Evolutionary conservation across 73 alveolate species (phyloP).

Genomic region (Stentor roeselii): DNA sequence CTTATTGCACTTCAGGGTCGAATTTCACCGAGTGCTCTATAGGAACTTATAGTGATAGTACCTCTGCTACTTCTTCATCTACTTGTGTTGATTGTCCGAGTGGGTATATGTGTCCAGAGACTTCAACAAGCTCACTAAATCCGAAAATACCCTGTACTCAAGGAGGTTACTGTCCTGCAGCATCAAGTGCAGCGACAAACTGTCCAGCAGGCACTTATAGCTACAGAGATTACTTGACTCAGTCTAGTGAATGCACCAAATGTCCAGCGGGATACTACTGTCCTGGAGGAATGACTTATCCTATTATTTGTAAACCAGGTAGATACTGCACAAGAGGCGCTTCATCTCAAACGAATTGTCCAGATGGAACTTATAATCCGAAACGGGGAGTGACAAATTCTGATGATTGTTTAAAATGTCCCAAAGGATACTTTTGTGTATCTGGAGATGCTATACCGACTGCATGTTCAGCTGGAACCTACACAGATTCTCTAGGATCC

Average conservation of each 20-base stretch:
- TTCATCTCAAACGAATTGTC: constrained; percentile 25
- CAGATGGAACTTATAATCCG: constrained; percentile 36
- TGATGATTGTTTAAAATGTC: constrained; percentile 14
- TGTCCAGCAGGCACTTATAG: constrained; percentile 46
- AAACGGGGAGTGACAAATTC: background rate
- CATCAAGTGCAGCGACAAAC: constrained; percentile 22
- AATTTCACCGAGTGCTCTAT: constrained; percentile 23
- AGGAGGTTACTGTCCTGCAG: constrained; percentile 54
- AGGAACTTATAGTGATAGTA: background rate
- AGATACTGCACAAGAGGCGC: constrained; percentile 44
- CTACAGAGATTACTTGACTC: constrained; percentile 17
- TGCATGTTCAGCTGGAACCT: background rate
- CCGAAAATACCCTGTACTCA: constrained; percentile 35
- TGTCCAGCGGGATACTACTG: constrained; percentile 40
- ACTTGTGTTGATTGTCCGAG: constrained; percentile 30
- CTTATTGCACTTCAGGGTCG: constrained; percentile 42
- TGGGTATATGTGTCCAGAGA: constrained; percentile 51
- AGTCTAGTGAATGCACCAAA: constrained; percentile 28
- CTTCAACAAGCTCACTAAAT: constrained; percentile 33
- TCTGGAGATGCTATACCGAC: background rate
- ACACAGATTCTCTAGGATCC: constrained; percentile 24
- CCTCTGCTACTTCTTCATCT: background rate
- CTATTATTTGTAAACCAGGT: constrained; percentile 30
- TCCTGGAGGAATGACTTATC: constrained; percentile 36
- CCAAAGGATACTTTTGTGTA: constrained; percentile 19